Evolutionary conservation across 129 eudicot genomes (phyloP).

Genomic region (Tagetes erecta): DNA sequence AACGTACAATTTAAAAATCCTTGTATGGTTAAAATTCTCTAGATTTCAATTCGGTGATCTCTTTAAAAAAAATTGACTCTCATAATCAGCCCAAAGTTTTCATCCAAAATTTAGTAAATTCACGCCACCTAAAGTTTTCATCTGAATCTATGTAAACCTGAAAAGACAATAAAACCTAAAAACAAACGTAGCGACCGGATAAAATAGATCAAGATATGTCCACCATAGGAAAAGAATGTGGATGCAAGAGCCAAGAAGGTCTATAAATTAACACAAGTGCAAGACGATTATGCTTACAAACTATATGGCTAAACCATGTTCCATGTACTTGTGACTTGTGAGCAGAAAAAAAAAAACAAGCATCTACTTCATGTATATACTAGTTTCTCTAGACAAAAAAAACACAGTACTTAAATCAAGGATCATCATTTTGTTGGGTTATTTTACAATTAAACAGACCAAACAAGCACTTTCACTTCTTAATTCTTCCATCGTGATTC

Average conservation of each 20-base stretch:
- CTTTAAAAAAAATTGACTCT: conserved; percentile 2
- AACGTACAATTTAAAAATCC: neutral
- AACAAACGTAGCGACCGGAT: neutral
- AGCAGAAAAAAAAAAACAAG: neutral
- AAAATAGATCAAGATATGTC: neutral
- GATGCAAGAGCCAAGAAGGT: neutral
- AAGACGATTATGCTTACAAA: neutral
- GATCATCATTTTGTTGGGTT: neutral
- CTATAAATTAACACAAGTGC: neutral
- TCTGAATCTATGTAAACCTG: conserved; percentile 1
- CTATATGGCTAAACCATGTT: neutral
- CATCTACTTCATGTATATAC: neutral
- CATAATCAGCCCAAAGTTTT: neutral
- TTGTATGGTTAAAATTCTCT: neutral
- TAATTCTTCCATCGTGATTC: neutral
- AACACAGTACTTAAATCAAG: neutral
- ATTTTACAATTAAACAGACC: neutral
- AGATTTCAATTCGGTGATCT: neutral
- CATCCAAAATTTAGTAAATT: neutral
- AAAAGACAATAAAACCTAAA: neutral
- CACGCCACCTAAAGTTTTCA: neutral
- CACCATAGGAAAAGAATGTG: neutral
- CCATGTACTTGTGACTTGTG: neutral
- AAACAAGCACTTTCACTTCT: neutral
- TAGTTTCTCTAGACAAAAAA: neutral